These are phyloP conservation scores for Gaeumannomyces sp. DNA, from an alignment of 2,329 filamentous ascomycete genomes.

Conservation along the genomic window DNA sequence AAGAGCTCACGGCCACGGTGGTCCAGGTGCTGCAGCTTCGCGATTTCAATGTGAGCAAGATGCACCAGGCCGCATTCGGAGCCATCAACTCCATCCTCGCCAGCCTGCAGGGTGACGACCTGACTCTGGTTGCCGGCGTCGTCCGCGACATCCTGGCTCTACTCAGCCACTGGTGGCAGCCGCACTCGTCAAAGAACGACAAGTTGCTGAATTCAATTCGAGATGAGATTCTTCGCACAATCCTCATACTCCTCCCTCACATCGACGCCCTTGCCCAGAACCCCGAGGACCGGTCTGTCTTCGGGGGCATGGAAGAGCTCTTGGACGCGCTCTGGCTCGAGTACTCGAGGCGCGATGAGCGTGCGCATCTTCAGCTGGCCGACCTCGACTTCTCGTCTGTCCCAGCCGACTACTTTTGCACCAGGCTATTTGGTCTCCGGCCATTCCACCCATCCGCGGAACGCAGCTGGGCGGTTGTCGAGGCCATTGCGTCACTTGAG, in stretches of 20 bases:
- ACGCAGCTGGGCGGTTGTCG: slow-evolving; percentile 53
- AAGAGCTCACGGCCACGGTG: slow-evolving; percentile 49
- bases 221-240: slow-evolving; percentile 69
- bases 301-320: slow-evolving; percentile 55
- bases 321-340: slow-evolving; percentile 68
- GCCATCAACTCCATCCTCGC: slow-evolving; percentile 67
- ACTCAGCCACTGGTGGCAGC: slow-evolving; percentile 70
- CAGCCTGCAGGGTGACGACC: slow-evolving; percentile 61
- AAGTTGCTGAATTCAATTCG: slow-evolving; percentile 53
- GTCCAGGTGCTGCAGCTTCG: slow-evolving; percentile 56
- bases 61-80: slow-evolving; percentile 68
- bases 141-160: slow-evolving; percentile 61
- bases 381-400: slow-evolving; percentile 58
- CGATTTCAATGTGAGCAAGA: slow-evolving; percentile 50
- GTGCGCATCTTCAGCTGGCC: slow-evolving; percentile 69
- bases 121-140: slow-evolving; percentile 53
- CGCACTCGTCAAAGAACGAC: slow-evolving; percentile 55
- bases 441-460: slow-evolving; percentile 49
- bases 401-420: slow-evolving; percentile 37
- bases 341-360: slow-evolving; percentile 65
- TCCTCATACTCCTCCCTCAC: slow-evolving; percentile 61
- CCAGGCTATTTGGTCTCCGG: slow-evolving; percentile 47
- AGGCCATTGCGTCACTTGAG: slow-evolving; percentile 54
- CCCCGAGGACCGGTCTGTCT: slow-evolving; percentile 31
- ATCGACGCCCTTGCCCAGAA: slow-evolving; percentile 50